Percentiles rank a stretch among this genome's conserved stretches.
Conservation (phyloP, 169 alveolate species). For the Plasmodium malariae region DNA sequence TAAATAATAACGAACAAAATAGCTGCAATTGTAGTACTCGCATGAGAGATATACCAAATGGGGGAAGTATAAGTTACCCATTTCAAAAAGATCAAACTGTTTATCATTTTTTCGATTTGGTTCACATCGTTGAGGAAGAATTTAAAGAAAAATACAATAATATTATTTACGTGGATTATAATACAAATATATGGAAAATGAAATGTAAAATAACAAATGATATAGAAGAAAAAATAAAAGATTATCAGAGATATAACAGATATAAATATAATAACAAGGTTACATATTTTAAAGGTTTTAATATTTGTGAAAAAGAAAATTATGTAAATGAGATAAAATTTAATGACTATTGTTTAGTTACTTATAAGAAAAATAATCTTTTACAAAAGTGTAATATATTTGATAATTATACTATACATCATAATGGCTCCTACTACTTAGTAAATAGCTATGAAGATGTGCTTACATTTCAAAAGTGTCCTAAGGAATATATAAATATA, state of each 20-base stretch:
- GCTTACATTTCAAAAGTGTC: constrained; percentile 20
- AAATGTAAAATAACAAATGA: constrained; percentile 31
- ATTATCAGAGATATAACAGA: constrained; percentile 47
- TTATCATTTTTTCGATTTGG: constrained; percentile 12
- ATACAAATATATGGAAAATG: constrained; percentile 62
- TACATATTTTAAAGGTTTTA: constrained; percentile 70
- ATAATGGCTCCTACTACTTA: constrained; percentile 31
- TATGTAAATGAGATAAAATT: constrained; percentile 62
- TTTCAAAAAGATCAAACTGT: not conserved
- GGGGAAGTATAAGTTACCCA: not conserved
- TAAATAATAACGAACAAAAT: not conserved
- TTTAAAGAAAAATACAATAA: constrained; percentile 45
- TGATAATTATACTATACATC: constrained; percentile 47
- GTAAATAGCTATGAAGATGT: constrained; percentile 56
- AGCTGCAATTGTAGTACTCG: no score
- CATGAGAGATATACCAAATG: not conserved
- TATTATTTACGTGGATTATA: constrained; percentile 33
- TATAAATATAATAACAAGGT: constrained; percentile 51
- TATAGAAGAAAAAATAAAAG: constrained; percentile 43
- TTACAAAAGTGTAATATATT: constrained; percentile 47
- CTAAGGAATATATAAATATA: constrained; percentile 20
- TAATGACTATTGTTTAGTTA: constrained; percentile 57
- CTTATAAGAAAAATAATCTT: constrained; percentile 58
- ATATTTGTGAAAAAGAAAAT: constrained; percentile 68
- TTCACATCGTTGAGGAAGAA: constrained; percentile 12